A percentile compares a stretch with the other conserved stretches of the same genome.
phyloP scores from a whole-genome alignment of 306 rosid genomes.

The Inga leiocalycina region DNA sequence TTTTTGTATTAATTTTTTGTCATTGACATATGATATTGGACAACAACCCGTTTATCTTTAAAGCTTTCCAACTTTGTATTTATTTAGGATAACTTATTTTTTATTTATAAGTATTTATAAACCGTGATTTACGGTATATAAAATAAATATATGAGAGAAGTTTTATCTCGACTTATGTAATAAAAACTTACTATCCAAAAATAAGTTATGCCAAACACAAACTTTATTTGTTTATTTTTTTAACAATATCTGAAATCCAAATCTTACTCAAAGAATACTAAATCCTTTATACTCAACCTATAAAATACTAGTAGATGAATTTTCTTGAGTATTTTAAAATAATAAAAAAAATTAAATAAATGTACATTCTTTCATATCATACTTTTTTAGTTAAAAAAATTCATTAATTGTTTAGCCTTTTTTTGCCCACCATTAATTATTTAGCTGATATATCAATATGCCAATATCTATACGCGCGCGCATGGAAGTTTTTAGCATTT shows the following conservation, averaged over 20 bases:
- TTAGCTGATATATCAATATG: not conserved
- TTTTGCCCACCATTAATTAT: too few relatives aligned
- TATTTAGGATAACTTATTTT: too few relatives aligned
- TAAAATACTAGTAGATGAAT: not conserved
- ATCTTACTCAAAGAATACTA: not conserved
- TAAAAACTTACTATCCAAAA: too few relatives aligned
- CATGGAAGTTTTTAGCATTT: not conserved
- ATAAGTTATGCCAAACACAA: too few relatives aligned
- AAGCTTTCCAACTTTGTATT: not conserved
- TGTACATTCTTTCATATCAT: not conserved
- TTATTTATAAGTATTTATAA: too few relatives aligned
- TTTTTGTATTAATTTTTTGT: not conserved
- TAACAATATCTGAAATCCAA: not conserved
- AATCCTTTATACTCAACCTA: not conserved
- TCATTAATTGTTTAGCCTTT: too few relatives aligned
- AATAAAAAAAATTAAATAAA: not conserved
- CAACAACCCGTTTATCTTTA: not conserved
- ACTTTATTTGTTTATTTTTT: too few relatives aligned
- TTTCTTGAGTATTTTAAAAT: not conserved
- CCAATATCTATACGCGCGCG: not conserved
- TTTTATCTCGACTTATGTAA: too few relatives aligned
- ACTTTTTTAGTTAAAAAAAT: not conserved
- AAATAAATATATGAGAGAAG: too few relatives aligned
- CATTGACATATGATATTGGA: not conserved
- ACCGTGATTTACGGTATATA: too few relatives aligned